These are phyloP conservation scores for Knufia fluminis DNA, from an alignment of 2,329 filamentous ascomycete genomes.

Conservation along the genomic window DNA sequence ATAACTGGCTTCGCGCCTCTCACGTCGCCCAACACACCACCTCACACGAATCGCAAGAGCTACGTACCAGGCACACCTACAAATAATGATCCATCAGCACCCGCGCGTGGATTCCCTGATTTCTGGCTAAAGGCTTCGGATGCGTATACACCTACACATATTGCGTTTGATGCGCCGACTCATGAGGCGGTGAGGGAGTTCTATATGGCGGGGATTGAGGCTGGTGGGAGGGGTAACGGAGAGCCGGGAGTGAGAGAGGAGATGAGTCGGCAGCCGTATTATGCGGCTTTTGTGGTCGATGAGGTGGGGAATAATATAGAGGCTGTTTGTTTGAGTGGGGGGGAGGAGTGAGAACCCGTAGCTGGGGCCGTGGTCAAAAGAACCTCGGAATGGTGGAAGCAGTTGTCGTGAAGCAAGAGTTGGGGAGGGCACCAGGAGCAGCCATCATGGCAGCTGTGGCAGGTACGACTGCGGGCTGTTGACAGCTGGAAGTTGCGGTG, in stretches of 20 bases:
- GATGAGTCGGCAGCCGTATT: constrained; percentile 29
- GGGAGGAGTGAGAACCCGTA: background rate
- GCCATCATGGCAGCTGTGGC: too few species aligned
- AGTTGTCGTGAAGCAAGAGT: too few species aligned
- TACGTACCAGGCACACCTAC: background rate
- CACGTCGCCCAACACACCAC: too few species aligned
- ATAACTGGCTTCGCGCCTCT: too few species aligned
- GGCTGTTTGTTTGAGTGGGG: constrained; percentile 20
- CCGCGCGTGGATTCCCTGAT: background rate
- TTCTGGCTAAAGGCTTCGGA: background rate
- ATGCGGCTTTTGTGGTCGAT: constrained; percentile 28
- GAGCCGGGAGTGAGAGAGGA: constrained; percentile 25
- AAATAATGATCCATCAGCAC: background rate
- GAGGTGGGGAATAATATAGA: constrained; percentile 29
- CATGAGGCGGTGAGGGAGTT: constrained; percentile 26
- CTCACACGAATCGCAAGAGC: too few species aligned
- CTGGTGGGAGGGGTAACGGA: constrained; percentile 26
- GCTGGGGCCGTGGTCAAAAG: too few species aligned
- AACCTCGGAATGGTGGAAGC: too few species aligned
- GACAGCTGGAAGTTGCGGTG: too few species aligned
- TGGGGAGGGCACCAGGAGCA: too few species aligned
- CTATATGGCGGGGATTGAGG: constrained; percentile 23
- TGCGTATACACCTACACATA: constrained; percentile 16
- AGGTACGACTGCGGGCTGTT: too few species aligned
- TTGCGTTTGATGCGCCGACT: constrained; percentile 29